Evolutionary conservation across 306 rosid species (phyloP).

Genomic region (Prunus salicina): DNA sequence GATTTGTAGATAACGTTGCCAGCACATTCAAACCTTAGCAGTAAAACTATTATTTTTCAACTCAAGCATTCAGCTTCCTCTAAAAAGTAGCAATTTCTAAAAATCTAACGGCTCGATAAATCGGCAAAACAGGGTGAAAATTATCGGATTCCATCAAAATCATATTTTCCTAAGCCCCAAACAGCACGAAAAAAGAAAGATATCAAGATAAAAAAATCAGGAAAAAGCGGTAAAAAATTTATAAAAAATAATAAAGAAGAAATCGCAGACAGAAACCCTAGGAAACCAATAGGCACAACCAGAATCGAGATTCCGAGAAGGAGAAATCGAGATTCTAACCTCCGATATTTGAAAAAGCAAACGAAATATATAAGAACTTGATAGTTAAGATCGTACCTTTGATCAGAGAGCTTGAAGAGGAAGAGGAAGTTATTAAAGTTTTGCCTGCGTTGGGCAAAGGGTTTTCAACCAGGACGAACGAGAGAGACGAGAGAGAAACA

Average conservation of each 20-base stretch:
- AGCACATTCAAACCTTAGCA: neutral
- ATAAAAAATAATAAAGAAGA: neutral
- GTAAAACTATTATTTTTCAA: neutral
- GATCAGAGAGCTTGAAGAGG: neutral
- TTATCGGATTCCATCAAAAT: neutral
- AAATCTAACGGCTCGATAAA: neutral
- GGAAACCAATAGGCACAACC: neutral
- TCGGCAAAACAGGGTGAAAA: neutral
- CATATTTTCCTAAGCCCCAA: neutral
- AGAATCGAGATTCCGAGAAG: neutral
- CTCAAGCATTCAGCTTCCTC: neutral
- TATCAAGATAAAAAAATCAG: neutral
- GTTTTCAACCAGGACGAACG: neutral
- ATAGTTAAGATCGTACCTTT: slow-evolving; percentile 14
- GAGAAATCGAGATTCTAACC: neutral
- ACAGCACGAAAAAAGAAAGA: neutral
- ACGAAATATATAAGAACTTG: neutral
- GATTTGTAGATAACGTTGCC: neutral
- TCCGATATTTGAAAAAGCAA: neutral
- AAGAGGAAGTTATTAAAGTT: neutral
- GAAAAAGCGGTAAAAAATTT: neutral
- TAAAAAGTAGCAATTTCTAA: neutral
- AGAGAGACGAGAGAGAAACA: neutral
- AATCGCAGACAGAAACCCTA: slow-evolving; percentile 7
- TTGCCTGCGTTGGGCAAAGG: neutral